Evolutionary conservation across 2,329 filamentous ascomycete species (phyloP), one percentile per base, ranked within the genome.

Genomic region (Nannizziopsis barbatae): DNA sequence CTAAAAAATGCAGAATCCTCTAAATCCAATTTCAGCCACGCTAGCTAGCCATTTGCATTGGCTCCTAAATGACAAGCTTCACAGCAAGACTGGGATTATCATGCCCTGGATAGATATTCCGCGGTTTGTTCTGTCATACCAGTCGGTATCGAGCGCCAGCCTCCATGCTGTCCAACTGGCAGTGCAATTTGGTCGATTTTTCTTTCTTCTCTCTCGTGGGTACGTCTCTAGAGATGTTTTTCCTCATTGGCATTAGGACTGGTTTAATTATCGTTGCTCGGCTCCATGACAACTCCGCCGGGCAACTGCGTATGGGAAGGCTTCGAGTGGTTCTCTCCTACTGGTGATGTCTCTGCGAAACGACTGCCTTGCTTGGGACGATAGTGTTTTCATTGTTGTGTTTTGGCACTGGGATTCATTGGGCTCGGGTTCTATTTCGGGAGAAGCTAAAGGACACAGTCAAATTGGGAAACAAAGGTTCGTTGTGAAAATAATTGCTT

Each of bases 1-100:
- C 80, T 73, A 79, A 80, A 72, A 78, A 77, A 74, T 88, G 83
- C 75, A 84, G 86, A 79, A 81, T 93, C 69, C 77, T 93, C 78
- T 93, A 92, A 83, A 75, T 66, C 67, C 68, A 57, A 57, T 54
- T 53, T 50, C 55, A 49, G 44, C 45, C 47, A 12, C 42, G 43
- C 45, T 37, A 42, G 41, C 42, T 51, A 31, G 42, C 46, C 45
- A 47, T 57, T 56, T 58, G 57, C 60, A 42, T 42, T 45, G 43
- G 50, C 47, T 45, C 53, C 44, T 57, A 55, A 56, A 55, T 56
- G 57, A 60, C 60, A 60, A 62, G 59, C 59, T 55, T 62, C 55
- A 57, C 56, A 57, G 57, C 57, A 60, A 27, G 22, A 56, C 58
- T 62, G 60, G 58, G 49, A 51, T 47, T 39, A 43, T 46, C 47